These are phyloP conservation scores for Ambrosia artemisiifolia DNA, from an alignment of 129 eudicot species.

Conservation along the genomic window DNA sequence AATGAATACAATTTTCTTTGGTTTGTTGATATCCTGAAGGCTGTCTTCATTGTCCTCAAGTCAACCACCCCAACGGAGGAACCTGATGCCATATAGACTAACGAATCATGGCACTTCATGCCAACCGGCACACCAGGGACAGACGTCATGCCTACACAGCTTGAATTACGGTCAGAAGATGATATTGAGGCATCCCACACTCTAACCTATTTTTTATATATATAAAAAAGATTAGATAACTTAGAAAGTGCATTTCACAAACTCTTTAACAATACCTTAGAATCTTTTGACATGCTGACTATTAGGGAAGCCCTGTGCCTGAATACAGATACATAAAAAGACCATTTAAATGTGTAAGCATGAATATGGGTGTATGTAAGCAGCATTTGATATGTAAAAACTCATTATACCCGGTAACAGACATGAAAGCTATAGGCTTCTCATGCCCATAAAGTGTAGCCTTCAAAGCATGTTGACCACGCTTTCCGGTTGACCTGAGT, in stretches of 20 bases:
- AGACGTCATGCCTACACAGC: slow-evolving; percentile 73
- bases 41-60: slow-evolving; percentile 71
- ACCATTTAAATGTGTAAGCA: slow-evolving; percentile 1
- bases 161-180: slow-evolving; percentile 58
- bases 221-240: slow-evolving; percentile 6
- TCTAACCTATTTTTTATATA: slow-evolving; percentile 49
- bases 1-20: slow-evolving; percentile 49
- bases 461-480: slow-evolving; percentile 67
- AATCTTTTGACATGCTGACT: slow-evolving; percentile 78
- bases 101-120: slow-evolving; percentile 71
- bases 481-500: slow-evolving; percentile 59
- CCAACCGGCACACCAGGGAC: slow-evolving; percentile 59
- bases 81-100: slow-evolving; percentile 72
- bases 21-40: slow-evolving; percentile 35
- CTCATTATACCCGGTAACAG: slow-evolving; percentile 73
- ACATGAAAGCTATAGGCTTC: slow-evolving; percentile 58
- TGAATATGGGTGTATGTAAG: background rate
- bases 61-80: slow-evolving; percentile 67
- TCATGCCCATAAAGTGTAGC: slow-evolving; percentile 86
- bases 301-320: slow-evolving; percentile 75
- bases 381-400: background rate
- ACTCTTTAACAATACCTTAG: slow-evolving; percentile 47
- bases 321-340: slow-evolving; percentile 23
- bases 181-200: slow-evolving; percentile 74
- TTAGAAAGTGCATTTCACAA: background rate